These are phyloP conservation scores for Phytophthora podocarpi DNA, from an alignment of 352 stramenopile species.

Conservation along the genomic window DNA sequence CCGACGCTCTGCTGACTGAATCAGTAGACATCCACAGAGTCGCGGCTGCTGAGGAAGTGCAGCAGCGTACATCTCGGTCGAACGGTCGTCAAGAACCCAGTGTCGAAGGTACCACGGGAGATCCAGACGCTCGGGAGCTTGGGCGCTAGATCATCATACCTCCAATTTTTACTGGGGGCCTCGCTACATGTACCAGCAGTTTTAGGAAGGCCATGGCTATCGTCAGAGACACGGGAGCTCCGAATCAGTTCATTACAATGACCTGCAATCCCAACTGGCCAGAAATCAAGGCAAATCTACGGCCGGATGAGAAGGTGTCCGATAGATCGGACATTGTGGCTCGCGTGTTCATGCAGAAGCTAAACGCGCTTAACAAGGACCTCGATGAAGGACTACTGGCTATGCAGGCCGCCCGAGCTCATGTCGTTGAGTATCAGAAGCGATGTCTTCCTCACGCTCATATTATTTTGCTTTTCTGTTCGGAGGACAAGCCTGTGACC, in stretches of 20 bases:
- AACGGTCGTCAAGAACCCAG: too few relatives aligned
- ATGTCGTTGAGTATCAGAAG: conserved; percentile 61
- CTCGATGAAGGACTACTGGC: conserved; percentile 33
- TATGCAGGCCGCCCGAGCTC: conserved; percentile 20
- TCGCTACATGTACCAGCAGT: too few relatives aligned
- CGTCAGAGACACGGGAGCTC: conserved; percentile 36
- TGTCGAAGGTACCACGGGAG: too few relatives aligned
- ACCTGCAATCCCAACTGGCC: conserved; percentile 54
- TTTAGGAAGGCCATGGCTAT: conserved; percentile 46
- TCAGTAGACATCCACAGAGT: too few relatives aligned
- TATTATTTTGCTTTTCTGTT: conserved; percentile 48
- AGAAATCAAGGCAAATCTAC: conserved; percentile 36
- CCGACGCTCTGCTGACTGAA: too few relatives aligned
- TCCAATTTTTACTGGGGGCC: too few relatives aligned
- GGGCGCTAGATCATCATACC: too few relatives aligned
- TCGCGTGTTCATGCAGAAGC: conserved; percentile 29
- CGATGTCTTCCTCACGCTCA: conserved; percentile 51
- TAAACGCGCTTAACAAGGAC: conserved; percentile 27
- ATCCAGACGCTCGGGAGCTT: too few relatives aligned
- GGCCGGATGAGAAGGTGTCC: not conserved
- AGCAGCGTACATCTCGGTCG: too few relatives aligned
- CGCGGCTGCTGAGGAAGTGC: too few relatives aligned
- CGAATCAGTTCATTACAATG: conserved; percentile 57
- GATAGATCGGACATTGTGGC: conserved; percentile 26
- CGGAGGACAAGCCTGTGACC: conserved; percentile 25